Base-by-base conservation (phyloP, 768 basidiomycete genomes). In the Phanerochaete sordida region DNA sequence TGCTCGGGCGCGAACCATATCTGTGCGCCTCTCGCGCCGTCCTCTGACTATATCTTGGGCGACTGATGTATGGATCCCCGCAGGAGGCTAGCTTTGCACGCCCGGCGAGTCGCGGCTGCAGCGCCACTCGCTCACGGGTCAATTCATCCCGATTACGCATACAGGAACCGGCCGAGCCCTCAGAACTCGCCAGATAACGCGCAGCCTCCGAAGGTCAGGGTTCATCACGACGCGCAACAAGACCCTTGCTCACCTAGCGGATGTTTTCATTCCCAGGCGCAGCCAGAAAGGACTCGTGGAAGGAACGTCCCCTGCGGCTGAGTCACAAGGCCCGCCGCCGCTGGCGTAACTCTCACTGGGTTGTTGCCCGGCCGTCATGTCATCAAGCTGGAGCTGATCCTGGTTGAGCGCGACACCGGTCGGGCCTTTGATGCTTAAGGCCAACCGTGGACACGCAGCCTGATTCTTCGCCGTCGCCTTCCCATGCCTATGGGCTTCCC, bases 371-470 rank as follows among this genome's bases (percentile, higher is more conserved):
- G 35, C 23, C 53, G n/a, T 24, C 53, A 35, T 43, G 35, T 21
- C 53, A 54, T 54, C 53, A 54, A 33, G 21, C n/a, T 54, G 23
- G n/a, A 37, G 53, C 24, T 54, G 53, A 54, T 54, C 37, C 23
- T 33, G 9, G 16, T n/a, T 51, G 50, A 51, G 50, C 30, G 50
- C 50, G 30, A 30, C 53, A 39, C 23, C 53, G 53, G 16, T 23
- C 31, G 53, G 23, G 53, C n/a, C 23, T 43, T 51, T 31, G 50
- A 51, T 51, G 50, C 23, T 31, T 23, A 30, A 31, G 28, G 30
- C 30, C 50, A 51, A 33, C 13, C 30, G 11, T 33, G 30, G 28
- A 31, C 50, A 31, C 31, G 30, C 30, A 33, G 16, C 19, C 28
- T 33, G 31, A 51, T 51, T 43, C 33, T 54, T 39, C 23, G 5